These are phyloP conservation scores for Gaillardinia entomophila DNA, from an alignment of 805 yeast species.

Conservation along the genomic window DNA sequence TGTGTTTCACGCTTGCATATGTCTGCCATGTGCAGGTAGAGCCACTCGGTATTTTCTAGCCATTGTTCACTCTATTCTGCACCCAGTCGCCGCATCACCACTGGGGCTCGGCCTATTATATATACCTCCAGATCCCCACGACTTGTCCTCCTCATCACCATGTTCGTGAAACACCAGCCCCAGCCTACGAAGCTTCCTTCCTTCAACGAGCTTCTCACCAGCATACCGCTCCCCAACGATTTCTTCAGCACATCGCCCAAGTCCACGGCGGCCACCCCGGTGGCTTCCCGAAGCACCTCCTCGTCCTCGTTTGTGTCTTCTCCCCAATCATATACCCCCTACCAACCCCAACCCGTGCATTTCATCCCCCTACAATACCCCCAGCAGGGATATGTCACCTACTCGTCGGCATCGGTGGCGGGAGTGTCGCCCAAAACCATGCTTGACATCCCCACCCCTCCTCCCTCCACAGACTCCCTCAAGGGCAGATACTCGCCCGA, in stretches of 20 bases:
- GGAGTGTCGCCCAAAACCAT: not conserved
- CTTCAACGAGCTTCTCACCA: not conserved
- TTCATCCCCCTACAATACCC: not conserved
- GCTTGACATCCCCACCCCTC: not conserved
- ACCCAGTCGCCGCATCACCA: no score
- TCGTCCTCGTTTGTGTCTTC: no score
- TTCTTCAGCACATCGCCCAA: conserved; percentile 6
- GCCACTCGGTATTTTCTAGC: not conserved
- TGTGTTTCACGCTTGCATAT: not conserved
- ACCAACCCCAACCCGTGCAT: not conserved
- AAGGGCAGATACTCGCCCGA: not conserved
- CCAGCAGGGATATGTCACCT: not conserved
- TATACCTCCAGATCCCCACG: not conserved
- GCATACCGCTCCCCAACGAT: not conserved
- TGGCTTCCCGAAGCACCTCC: not conserved
- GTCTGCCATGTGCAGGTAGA: not conserved
- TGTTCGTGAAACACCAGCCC: not conserved
- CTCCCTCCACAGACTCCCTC: not conserved
- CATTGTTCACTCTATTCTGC: not conserved
- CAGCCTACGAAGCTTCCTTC: not conserved
- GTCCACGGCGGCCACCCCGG: not conserved
- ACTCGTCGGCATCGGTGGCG: not conserved
- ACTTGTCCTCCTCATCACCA: not conserved
- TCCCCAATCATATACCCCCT: not conserved
- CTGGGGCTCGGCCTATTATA: not conserved